phyloP scores from a whole-genome alignment of 371 early-diverging fungal species.

The Paramicrosporidium saccamoebae region DNA sequence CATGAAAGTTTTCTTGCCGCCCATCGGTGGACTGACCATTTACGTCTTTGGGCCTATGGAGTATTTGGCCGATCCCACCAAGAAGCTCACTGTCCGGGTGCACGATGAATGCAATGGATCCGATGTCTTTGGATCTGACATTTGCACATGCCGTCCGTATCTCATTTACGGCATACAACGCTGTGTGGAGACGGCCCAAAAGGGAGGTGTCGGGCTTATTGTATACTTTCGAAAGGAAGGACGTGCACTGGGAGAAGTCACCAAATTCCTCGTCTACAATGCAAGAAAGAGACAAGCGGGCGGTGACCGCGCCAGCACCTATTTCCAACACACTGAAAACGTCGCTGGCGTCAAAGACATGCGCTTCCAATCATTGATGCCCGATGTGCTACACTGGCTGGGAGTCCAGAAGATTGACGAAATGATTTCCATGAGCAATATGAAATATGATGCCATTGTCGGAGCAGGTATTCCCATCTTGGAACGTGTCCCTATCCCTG shows the following conservation, averaged over 20 bases:
- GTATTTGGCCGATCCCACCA: conserved; percentile 33
- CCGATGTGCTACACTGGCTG: conserved; percentile 83
- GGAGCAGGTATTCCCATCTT: conserved; percentile 57
- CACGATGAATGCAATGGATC: conserved; percentile 80
- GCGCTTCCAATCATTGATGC: conserved; percentile 90
- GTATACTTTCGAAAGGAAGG: conserved; percentile 86
- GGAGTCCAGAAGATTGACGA: conserved; percentile 76
- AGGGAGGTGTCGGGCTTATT: conserved; percentile 70
- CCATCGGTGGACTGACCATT: conserved; percentile 69
- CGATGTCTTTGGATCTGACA: conserved; percentile 73
- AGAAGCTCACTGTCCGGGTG: conserved; percentile 50
- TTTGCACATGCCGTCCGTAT: conserved; percentile 80
- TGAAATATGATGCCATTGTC: conserved; percentile 83
- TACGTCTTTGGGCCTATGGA: conserved; percentile 74
- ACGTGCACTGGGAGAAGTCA: conserved; percentile 75
- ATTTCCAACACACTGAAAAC: conserved; percentile 65
- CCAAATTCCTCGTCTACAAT: conserved; percentile 82
- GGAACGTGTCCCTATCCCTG: conserved; percentile 65
- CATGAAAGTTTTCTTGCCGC: conserved; percentile 68
- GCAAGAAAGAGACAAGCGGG: conserved; percentile 60
- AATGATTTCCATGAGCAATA: conserved; percentile 70
- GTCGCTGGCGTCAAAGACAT: conserved; percentile 89
- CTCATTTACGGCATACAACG: conserved; percentile 73
- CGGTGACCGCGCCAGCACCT: conserved; percentile 60
- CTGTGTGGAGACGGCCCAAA: conserved; percentile 52